Base-by-base conservation (phyloP, 345 rosid species). In the Conringia planisiliqua region DNA sequence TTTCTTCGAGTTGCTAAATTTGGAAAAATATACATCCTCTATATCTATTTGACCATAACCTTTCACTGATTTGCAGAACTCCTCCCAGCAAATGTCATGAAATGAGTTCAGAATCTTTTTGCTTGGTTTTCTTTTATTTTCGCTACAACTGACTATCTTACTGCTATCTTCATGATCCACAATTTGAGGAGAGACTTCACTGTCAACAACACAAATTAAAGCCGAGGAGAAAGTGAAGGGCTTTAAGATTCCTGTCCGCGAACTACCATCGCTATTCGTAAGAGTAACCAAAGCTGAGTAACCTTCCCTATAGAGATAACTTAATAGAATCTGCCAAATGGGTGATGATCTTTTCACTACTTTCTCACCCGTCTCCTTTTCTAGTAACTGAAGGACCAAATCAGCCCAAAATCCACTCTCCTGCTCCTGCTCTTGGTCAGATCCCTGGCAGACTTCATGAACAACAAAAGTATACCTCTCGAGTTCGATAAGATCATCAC, bases 221-320 rank as follows among this genome's bases (percentile, higher is more conserved):
- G 88, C 90, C 22, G 89, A 86, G 64, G 88, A 87, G 63, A 84
- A 56, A 4, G 94, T 90, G 71, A 87, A 86, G 51, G 99, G 98
- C 77, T 90, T 86, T 78, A 95, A 84, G 66, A 90, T 81, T 76
- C 96, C 99, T 7, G 74, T 29, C 58, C 75, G 42, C 1, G 62
- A 76, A 72, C 66, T 63, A 14, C 88, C 86, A 62, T 84, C 79
- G 32, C 76, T 78, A 77, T 72, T 62, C 10, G 85, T 79, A 70
- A 95, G 78, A 56, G 96, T 83, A 32, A 86, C 85, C 46, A 85
- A 70, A 76, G 93, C 91, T 74, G 86, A 84, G 65, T 75, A 92
- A 48, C 88, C 86, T 79, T 89, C 87, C 71, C 87, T 86, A 63
- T 65, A 83, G 13, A 95, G 90, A 85, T 85, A 92, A 81, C 88